A percentile compares a stretch with the other conserved stretches of the same genome.
These are phyloP conservation scores for Gossypium davidsonii DNA, from an alignment of 441 rosid genomes.

Conservation along the genomic window DNA sequence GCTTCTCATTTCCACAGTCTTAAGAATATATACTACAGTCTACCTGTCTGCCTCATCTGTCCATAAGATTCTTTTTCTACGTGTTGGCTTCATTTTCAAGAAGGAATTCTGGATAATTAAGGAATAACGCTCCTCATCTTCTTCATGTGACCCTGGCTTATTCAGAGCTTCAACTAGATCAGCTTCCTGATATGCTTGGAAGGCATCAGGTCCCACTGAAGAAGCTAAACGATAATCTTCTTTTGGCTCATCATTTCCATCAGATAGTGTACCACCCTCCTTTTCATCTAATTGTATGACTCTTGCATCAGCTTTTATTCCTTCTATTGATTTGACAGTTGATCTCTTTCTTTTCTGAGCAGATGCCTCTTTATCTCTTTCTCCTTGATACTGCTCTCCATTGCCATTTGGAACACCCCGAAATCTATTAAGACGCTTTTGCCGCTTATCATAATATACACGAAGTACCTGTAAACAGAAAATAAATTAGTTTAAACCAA, in stretches of 20 bases:
- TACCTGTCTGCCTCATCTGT: slow-evolving; percentile 91
- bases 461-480: slow-evolving; percentile 63
- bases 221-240: slow-evolving; percentile 23
- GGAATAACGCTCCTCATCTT: slow-evolving; percentile 44
- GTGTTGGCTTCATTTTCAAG: slow-evolving; percentile 45
- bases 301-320: slow-evolving; percentile 30
- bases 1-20: slow-evolving; percentile 6
- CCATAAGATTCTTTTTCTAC: slow-evolving; percentile 64
- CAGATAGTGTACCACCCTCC: slow-evolving; percentile 17
- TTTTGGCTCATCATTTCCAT: slow-evolving; percentile 30
- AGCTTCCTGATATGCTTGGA: slow-evolving; percentile 30
- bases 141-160: slow-evolving; percentile 33
- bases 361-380: slow-evolving; percentile 30
- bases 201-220: slow-evolving; percentile 29
- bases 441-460: slow-evolving; percentile 56
- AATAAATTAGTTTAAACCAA: background rate
- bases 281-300: slow-evolving; percentile 26
- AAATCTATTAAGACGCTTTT: slow-evolving; percentile 38
- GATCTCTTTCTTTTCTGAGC: slow-evolving; percentile 55
- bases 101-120: slow-evolving; percentile 34
- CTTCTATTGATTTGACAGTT: slow-evolving; percentile 29
- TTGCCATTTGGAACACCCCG: slow-evolving; percentile 32
- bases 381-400: slow-evolving; percentile 20
- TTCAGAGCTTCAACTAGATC: slow-evolving; percentile 32
- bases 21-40: slow-evolving; percentile 11